A percentile compares a stretch with the other conserved stretches of the same genome.
These are phyloP conservation scores for Gentiana dahurica DNA, from an alignment of 257 asterid species.

Conservation along the genomic window DNA sequence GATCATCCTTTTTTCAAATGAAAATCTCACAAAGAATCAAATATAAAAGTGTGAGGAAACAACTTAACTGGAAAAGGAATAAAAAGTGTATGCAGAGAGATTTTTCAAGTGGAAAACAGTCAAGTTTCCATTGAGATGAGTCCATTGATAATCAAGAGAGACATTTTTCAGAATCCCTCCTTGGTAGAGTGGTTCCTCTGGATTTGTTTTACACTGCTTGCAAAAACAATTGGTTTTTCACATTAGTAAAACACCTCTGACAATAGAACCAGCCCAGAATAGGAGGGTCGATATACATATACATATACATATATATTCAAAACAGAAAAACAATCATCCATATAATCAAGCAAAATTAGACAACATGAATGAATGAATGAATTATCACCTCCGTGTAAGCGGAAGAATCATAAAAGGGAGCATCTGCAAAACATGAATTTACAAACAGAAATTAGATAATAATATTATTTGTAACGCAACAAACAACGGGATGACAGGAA, in stretches of 20 bases:
- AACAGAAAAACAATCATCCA: background rate
- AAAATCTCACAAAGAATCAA: too few species aligned
- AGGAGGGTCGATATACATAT: background rate
- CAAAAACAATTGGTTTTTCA: background rate
- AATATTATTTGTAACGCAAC: too few species aligned
- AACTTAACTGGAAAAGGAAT: slow-evolving; percentile 52
- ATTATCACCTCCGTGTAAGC: slow-evolving; percentile 23
- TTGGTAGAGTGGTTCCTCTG: slow-evolving; percentile 44
- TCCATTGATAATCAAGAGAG: background rate
- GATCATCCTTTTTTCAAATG: background rate
- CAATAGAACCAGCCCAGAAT: background rate
- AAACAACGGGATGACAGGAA: background rate
- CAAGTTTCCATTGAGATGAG: slow-evolving; percentile 1
- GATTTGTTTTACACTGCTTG: slow-evolving; percentile 38
- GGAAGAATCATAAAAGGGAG: slow-evolving; percentile 19
- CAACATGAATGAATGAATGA: background rate
- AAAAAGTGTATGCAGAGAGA: slow-evolving; percentile 35
- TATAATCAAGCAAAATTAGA: background rate
- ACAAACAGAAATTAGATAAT: background rate
- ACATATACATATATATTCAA: background rate
- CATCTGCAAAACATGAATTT: slow-evolving; percentile 5
- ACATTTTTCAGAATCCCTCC: slow-evolving; percentile 43
- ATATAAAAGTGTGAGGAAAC: too few species aligned
- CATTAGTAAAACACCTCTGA: background rate
- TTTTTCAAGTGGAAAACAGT: slow-evolving; percentile 26